phyloP scores from a whole-genome alignment of 768 basidiomycete genomes.

The Auricularia sp. region DNA sequence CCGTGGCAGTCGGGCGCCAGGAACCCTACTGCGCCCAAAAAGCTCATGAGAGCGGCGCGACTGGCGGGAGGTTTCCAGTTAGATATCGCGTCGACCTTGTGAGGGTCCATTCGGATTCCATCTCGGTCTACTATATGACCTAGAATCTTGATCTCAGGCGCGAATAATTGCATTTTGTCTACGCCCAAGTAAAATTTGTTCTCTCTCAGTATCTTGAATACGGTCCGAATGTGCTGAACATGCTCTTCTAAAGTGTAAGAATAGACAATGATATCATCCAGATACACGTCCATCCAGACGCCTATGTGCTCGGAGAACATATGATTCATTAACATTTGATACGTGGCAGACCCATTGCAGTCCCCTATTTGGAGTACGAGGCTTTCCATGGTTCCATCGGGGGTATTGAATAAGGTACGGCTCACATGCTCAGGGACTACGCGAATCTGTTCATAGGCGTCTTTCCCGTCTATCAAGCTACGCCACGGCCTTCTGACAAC shows the following conservation, averaged over 20 bases:
- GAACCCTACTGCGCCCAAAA: conserved; percentile 24
- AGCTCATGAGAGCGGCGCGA: no score
- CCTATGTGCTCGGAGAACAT: conserved; percentile 24
- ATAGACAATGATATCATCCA: conserved; percentile 28
- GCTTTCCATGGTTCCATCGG: conserved; percentile 36
- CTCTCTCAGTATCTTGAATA: conserved; percentile 24
- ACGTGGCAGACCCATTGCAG: conserved; percentile 28
- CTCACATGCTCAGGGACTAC: not conserved
- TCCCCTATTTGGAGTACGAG: conserved; percentile 28
- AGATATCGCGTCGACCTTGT: no score
- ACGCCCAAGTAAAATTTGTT: conserved; percentile 30
- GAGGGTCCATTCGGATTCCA: conserved; percentile 34
- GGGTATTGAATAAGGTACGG: conserved; percentile 23
- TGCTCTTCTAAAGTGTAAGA: conserved; percentile 22
- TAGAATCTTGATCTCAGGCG: conserved; percentile 21
- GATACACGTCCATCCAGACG: conserved; percentile 25
- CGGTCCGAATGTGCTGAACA: conserved; percentile 18
- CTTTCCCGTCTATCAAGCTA: no score
- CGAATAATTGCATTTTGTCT: conserved; percentile 26
- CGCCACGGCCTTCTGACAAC: no score
- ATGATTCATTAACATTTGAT: conserved; percentile 35
- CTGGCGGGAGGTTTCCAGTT: no score
- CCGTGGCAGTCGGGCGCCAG: conserved; percentile 18
- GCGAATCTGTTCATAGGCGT: no score
- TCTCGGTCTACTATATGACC: conserved; percentile 27